A percentile compares a stretch with the other conserved stretches of the same genome.
These are phyloP conservation scores for Phtheirospermum japonicum DNA, from an alignment of 257 asterid genomes.

Conservation along the genomic window DNA sequence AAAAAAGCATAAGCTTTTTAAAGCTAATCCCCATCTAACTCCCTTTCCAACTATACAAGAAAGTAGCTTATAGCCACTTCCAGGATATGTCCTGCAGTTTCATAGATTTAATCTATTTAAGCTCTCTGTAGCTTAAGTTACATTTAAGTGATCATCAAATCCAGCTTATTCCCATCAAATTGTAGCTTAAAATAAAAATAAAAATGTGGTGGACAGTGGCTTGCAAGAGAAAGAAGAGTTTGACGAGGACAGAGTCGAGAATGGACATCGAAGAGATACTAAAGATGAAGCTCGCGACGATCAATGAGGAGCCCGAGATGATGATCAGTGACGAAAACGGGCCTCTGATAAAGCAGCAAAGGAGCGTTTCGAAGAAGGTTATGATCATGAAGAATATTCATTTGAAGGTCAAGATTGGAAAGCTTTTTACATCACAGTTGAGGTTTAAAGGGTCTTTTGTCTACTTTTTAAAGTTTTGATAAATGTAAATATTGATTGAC, in stretches of 20 bases:
- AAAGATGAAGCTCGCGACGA: constrained; percentile 72
- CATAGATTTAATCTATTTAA: not conserved
- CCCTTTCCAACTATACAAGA: constrained; percentile 38
- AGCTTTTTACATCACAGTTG: constrained; percentile 37
- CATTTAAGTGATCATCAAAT: constrained; percentile 8
- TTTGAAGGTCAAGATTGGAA: constrained; percentile 42
- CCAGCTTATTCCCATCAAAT: too few species aligned
- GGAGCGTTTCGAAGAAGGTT: constrained; percentile 19
- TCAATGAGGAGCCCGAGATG: constrained; percentile 49
- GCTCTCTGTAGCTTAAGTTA: not conserved
- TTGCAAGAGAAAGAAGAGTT: constrained; percentile 37
- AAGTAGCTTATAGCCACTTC: not conserved
- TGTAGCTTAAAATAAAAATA: too few species aligned
- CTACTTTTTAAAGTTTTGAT: constrained; percentile 22
- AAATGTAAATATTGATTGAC: too few species aligned
- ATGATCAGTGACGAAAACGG: constrained; percentile 24
- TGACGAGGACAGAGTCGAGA: constrained; percentile 39
- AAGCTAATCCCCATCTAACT: constrained; percentile 26
- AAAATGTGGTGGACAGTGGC: constrained; percentile 54
- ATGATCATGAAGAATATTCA: constrained; percentile 2
- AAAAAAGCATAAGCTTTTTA: constrained; percentile 25
- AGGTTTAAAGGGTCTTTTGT: constrained; percentile 62
- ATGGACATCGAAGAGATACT: constrained; percentile 64
- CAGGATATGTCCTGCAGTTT: not conserved
- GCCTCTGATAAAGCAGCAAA: constrained; percentile 16